Evolutionary conservation across 805 yeast species (phyloP).

Genomic region (Candida germanica): DNA sequence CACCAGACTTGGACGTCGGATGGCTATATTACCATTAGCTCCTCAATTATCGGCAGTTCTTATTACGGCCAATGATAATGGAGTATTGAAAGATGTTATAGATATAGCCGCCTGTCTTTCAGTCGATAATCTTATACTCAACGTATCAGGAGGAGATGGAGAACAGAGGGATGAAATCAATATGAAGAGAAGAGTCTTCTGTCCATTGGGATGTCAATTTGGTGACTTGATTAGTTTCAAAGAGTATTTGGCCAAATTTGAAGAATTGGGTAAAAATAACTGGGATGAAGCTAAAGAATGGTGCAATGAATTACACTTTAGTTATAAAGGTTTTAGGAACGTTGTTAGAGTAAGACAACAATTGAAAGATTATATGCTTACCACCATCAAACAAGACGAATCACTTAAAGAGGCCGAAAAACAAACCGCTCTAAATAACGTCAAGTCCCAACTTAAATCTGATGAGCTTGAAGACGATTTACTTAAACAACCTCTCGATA

Average conservation of each 20-base stretch:
- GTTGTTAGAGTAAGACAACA: slow-evolving; percentile 76
- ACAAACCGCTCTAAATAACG: slow-evolving; percentile 22
- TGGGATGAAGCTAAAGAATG: slow-evolving; percentile 64
- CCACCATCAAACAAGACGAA: slow-evolving; percentile 44
- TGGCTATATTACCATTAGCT: slow-evolving; percentile 88
- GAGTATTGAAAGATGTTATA: slow-evolving; percentile 62
- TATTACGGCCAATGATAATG: slow-evolving; percentile 59
- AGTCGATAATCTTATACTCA: slow-evolving; percentile 81
- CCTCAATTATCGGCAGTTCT: slow-evolving; percentile 89
- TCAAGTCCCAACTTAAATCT: slow-evolving; percentile 24
- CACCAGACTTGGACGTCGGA: slow-evolving; percentile 75
- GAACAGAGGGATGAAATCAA: slow-evolving; percentile 83
- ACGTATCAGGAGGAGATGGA: slow-evolving; percentile 57
- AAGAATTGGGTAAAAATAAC: slow-evolving; percentile 28
- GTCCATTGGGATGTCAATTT: slow-evolving; percentile 64
- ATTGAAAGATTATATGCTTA: slow-evolving; percentile 62
- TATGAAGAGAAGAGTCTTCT: slow-evolving; percentile 63
- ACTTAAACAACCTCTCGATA: slow-evolving; percentile 39
- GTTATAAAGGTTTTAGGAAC: slow-evolving; percentile 75
- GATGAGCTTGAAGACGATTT: slow-evolving; percentile 22
- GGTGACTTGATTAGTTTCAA: slow-evolving; percentile 86
- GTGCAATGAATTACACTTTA: slow-evolving; percentile 78
- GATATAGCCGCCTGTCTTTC: slow-evolving; percentile 92
- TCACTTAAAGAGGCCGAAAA: slow-evolving; percentile 23
- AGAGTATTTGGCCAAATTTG: slow-evolving; percentile 64